Evolutionary conservation across 352 stramenopile genomes (phyloP).

Genomic region (Globisporangium spinosum): DNA sequence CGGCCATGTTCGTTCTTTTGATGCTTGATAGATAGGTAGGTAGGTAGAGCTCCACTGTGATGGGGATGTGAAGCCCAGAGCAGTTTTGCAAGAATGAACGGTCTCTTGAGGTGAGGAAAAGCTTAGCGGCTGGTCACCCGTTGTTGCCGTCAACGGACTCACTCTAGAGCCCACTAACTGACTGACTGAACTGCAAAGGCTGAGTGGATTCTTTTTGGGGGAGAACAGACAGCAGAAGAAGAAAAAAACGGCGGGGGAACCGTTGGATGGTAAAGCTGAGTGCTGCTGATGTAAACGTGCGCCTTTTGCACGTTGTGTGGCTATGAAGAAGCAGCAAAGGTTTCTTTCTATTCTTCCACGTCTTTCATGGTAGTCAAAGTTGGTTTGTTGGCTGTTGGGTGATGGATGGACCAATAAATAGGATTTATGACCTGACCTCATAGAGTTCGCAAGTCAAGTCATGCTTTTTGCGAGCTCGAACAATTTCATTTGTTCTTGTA

Average conservation of each 20-base stretch:
- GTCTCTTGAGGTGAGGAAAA: slow-evolving; percentile 1
- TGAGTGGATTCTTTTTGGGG: not conserved
- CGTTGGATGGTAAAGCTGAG: not conserved
- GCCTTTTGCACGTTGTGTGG: not conserved
- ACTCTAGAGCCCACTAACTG: not conserved
- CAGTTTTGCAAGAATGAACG: slow-evolving; percentile 14
- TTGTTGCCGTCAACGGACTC: not conserved
- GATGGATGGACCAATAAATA: not conserved
- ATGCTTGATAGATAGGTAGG: not conserved
- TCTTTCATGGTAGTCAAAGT: not conserved
- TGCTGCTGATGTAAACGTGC: not conserved
- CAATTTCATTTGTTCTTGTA: not conserved
- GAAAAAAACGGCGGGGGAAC: not conserved
- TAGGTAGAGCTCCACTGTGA: not conserved
- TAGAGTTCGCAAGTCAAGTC: not conserved
- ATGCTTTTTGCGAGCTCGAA: not conserved
- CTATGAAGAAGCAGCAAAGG: not conserved
- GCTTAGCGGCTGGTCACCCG: not conserved
- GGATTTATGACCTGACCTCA: not conserved
- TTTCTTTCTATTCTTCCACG: slow-evolving; percentile 3
- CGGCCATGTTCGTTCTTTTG: slow-evolving; percentile 26
- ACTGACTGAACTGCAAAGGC: not conserved
- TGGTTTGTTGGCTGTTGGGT: not conserved
- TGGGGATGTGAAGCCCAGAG: not conserved
- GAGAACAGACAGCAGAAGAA: not conserved